Evolutionary conservation across 495 filamentous ascomycete genomes (phyloP).

Genomic region (Penicillium daleae): DNA sequence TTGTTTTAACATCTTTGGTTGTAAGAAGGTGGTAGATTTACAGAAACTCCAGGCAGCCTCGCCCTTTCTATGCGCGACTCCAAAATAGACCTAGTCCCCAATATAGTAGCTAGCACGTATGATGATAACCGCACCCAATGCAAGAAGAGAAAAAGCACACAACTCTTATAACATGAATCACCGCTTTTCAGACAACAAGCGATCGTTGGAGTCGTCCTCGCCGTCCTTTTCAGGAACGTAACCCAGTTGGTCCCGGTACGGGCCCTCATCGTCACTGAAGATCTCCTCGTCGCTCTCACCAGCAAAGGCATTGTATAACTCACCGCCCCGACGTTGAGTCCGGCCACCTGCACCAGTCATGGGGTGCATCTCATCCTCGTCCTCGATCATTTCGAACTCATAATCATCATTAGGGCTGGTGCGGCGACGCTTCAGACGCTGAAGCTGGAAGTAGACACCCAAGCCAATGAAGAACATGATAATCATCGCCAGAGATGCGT

Average conservation of each 20-base stretch:
- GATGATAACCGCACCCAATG: constrained; percentile 15
- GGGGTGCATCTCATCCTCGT: constrained; percentile 73
- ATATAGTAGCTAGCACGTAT: constrained; percentile 14
- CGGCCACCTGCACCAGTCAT: constrained; percentile 41
- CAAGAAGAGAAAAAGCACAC: constrained; percentile 17
- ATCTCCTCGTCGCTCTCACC: constrained; percentile 74
- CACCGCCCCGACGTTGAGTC: constrained; percentile 66
- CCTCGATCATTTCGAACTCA: constrained; percentile 90
- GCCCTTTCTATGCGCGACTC: constrained; percentile 10
- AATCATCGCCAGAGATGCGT: constrained; percentile 81
- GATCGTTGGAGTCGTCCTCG: constrained; percentile 24
- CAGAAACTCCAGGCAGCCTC: constrained; percentile 17
- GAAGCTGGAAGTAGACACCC: constrained; percentile 76
- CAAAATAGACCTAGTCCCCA: constrained; percentile 11
- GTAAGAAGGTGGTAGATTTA: constrained; percentile 15
- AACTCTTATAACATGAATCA: constrained; percentile 16
- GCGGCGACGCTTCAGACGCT: constrained; percentile 73
- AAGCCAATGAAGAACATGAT: constrained; percentile 80
- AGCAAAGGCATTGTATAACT: constrained; percentile 94
- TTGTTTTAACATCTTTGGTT: constrained; percentile 11
- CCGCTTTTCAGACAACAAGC: constrained; percentile 28
- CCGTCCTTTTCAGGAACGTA: constrained; percentile 28
- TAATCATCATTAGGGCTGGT: constrained; percentile 83
- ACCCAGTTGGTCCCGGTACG: constrained; percentile 42
- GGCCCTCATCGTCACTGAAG: constrained; percentile 60